Evolutionary conservation across 169 alveolate species (phyloP), one percentile per base, ranked within the genome.

Genomic region (Toxoplasma gondii): DNA sequence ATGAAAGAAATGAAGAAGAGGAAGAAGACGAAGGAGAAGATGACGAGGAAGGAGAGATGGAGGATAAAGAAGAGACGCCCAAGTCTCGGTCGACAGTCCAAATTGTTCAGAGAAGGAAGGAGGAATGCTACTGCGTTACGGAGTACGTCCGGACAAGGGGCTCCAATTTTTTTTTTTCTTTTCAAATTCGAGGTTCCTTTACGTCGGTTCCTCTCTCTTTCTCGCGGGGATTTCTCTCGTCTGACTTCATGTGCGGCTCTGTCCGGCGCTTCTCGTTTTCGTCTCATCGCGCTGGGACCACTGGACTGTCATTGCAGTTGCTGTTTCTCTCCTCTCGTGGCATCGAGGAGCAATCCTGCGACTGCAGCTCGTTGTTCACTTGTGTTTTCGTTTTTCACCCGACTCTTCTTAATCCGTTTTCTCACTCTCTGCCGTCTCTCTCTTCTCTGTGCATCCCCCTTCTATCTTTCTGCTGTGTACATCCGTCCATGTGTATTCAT

Each of bases 71-170:
- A 41, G 67, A 39, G 67, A 38, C 10, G 1, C 84, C 45, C 84
- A 74, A 36, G 64, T 41, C 44, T 5, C 53, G 67, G 67, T 82
- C 90, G 24, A 82, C 90, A 1, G 90, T 82, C 67, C 90, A 44
- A 19, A 82, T 82, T 31, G 64, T 82, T 4, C 90, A 82, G 41
- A 36, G 64, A 31, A 82, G 39, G 36, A 43, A 82, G 39, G 64
- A 82, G 36, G 90, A 82, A 82, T 82, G 90, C 36, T 82, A 82
- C 90, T 82, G 90, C 90, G 90, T 82, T 39, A 82, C 90, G 12
- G 90, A 82, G 90, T 82, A 39, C n/a, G 74, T 64, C 58, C 12
- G 22, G 12, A 49, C 22, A 49, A 49, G 24, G n/a, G 4, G 81
- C 19, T n/a, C n/a, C 5, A 29, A 2, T n/a, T n/a, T n/a, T 9